Evolutionary conservation across 2,329 filamentous ascomycete genomes (phyloP).

Genomic region (Phyllosticta capitalensis): DNA sequence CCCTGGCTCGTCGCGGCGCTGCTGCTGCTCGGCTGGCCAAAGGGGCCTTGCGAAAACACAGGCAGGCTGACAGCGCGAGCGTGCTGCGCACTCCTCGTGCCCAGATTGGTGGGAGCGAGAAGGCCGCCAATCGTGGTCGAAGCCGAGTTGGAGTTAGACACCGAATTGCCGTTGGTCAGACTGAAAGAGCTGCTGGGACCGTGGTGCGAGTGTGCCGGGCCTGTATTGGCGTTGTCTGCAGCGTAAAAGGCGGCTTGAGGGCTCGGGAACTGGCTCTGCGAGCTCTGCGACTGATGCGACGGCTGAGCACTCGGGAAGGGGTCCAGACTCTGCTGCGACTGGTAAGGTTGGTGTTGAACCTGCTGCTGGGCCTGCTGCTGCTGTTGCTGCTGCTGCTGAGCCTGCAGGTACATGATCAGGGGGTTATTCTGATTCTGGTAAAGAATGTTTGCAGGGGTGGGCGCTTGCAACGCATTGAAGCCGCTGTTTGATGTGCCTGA

Average conservation of each 20-base stretch:
- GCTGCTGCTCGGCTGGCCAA: conserved; percentile 34
- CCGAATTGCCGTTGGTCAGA: conserved; percentile 26
- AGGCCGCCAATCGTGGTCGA: conserved; percentile 67
- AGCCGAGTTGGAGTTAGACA: conserved; percentile 34
- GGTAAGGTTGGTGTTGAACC: conserved; percentile 34
- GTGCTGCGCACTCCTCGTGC: conserved; percentile 46
- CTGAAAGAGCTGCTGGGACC: conserved; percentile 43
- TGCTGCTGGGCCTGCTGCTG: conserved; percentile 50
- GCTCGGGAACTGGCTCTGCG: conserved; percentile 58
- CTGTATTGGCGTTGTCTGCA: conserved; percentile 36
- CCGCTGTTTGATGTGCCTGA: conserved; percentile 48
- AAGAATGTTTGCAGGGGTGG: conserved; percentile 64
- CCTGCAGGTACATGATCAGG: conserved; percentile 84
- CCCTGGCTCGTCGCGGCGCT: conserved; percentile 18
- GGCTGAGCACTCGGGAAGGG: conserved; percentile 20
- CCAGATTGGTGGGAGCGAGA: conserved; percentile 59
- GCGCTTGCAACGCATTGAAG: conserved; percentile 49
- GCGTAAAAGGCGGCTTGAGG: conserved; percentile 78
- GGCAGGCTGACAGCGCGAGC: conserved; percentile 86
- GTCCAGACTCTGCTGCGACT: conserved; percentile 33
- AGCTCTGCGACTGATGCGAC: conserved; percentile 31
- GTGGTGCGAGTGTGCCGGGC: conserved; percentile 48
- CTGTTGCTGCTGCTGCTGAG: conserved; percentile 64
- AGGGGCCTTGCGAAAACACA: conserved; percentile 52
- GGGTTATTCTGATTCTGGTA: conserved; percentile 77